Conservation (phyloP, 208 protist species). For the Leptomonas pyrrhocoris region DNA sequence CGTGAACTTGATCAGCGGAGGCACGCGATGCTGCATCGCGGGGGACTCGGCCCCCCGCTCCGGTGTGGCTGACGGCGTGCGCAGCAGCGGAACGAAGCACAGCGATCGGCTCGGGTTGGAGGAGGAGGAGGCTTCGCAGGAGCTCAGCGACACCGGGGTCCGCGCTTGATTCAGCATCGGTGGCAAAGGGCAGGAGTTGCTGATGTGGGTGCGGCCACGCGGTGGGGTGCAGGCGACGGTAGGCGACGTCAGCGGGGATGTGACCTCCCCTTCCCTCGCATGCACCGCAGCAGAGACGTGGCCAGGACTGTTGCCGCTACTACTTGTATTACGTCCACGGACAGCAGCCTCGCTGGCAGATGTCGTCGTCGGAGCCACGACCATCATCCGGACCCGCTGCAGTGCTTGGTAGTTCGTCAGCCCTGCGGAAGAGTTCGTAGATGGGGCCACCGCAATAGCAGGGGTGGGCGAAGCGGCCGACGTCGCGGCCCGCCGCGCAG, state of each 20-base stretch:
- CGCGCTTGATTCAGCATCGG: conserved; percentile 9
- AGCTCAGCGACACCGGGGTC: not conserved
- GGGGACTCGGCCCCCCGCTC: not conserved
- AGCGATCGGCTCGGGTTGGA: not conserved
- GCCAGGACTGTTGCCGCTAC: not conserved
- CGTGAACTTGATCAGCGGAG: not conserved
- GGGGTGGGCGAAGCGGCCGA: not conserved
- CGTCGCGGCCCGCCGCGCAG: conserved; percentile 1
- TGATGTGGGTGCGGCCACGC: not conserved
- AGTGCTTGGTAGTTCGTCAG: not conserved
- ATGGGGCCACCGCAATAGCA: not conserved
- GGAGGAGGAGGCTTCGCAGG: not conserved
- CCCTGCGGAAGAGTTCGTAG: not conserved
- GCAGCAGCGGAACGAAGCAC: conserved; percentile 4
- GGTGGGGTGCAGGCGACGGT: not conserved
- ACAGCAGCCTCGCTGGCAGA: not conserved
- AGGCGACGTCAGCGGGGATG: not conserved
- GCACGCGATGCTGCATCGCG: not conserved
- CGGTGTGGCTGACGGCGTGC: not conserved
- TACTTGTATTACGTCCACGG: not conserved
- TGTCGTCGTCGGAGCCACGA: not conserved
- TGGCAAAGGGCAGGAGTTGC: conserved; percentile 10
- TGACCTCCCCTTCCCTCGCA: not conserved
- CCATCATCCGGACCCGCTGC: not conserved
- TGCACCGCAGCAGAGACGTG: not conserved